Evolutionary conservation across 2,329 filamentous ascomycete genomes (phyloP).

Genomic region (Scedosporium dehoogii): DNA sequence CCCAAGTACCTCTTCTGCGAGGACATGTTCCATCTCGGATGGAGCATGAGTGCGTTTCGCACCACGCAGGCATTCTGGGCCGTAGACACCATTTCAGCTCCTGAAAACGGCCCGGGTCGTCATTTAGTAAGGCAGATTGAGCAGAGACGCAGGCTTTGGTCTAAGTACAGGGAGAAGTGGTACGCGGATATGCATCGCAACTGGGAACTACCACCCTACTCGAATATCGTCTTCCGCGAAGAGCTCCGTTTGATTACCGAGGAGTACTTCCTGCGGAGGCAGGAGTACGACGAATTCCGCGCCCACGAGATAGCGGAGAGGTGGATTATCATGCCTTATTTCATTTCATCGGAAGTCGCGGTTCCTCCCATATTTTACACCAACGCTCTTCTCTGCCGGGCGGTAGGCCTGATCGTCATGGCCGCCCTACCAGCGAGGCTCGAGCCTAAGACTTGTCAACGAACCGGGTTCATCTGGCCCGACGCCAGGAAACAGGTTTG

Average conservation of each 20-base stretch:
- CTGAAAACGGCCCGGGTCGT: neutral
- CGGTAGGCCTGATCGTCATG: neutral
- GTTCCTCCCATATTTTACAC: neutral
- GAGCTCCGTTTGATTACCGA: conserved; percentile 1
- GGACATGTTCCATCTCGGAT: neutral
- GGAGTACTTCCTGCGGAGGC: neutral
- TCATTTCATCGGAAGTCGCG: neutral
- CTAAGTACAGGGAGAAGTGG: conserved; percentile 6
- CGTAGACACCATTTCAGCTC: neutral
- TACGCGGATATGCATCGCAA: neutral
- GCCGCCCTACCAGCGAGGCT: conserved; percentile 1
- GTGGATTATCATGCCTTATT: neutral
- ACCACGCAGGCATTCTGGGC: neutral
- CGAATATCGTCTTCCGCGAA: conserved; percentile 2
- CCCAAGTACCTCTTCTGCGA: neutral
- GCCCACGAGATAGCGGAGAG: neutral
- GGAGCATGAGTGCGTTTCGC: neutral
- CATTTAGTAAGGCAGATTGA: neutral
- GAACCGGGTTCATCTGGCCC: neutral
- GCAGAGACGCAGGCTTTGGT: neutral
- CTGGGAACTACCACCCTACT: neutral
- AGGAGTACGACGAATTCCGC: conserved; percentile 1
- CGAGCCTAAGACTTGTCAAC: neutral
- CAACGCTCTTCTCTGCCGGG: neutral
- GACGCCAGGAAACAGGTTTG: neutral